These are phyloP conservation scores for Phytophthora sp. DNA, from an alignment of 352 stramenopile species.

Conservation along the genomic window DNA sequence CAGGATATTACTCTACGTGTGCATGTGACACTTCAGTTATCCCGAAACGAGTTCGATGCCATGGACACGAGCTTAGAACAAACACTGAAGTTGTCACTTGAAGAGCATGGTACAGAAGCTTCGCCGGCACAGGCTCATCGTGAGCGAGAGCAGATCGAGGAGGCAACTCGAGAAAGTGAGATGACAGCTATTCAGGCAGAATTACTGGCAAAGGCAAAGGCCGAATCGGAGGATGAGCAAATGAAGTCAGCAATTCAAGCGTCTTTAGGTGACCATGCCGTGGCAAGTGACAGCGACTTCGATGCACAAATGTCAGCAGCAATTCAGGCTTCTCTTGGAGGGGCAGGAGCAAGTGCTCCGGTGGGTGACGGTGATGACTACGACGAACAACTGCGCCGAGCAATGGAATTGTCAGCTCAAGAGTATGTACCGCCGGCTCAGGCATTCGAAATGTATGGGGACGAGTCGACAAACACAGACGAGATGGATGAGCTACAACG, in stretches of 20 bases:
- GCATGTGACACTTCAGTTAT: slow-evolving; percentile 45
- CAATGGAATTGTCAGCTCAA: slow-evolving; percentile 66
- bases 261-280: slow-evolving; percentile 42
- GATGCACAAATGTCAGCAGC: slow-evolving; percentile 66
- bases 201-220: slow-evolving; percentile 67
- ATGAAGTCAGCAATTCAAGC: slow-evolving; percentile 71
- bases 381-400: slow-evolving; percentile 67
- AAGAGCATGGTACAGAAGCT: slow-evolving; percentile 44
- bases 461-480: slow-evolving; percentile 45
- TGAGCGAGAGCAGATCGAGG: slow-evolving; percentile 54
- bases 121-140: slow-evolving; percentile 22
- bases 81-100: slow-evolving; percentile 67
- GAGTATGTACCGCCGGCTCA: slow-evolving; percentile 43
- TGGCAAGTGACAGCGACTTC: slow-evolving; percentile 36
- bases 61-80: slow-evolving; percentile 83
- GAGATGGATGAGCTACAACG: slow-evolving; percentile 81
- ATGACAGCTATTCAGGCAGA: slow-evolving; percentile 78
- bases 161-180: slow-evolving; percentile 73
- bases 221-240: slow-evolving; percentile 77
- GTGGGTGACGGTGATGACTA: slow-evolving; percentile 32
- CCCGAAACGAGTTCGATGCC: slow-evolving; percentile 74
- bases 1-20: too few species aligned
- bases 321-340: slow-evolving; percentile 67
- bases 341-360: slow-evolving; percentile 2
- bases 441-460: slow-evolving; percentile 19